Base-by-base conservation (phyloP, 257 asterid genomes). In the Solanum pinnatisectum region DNA sequence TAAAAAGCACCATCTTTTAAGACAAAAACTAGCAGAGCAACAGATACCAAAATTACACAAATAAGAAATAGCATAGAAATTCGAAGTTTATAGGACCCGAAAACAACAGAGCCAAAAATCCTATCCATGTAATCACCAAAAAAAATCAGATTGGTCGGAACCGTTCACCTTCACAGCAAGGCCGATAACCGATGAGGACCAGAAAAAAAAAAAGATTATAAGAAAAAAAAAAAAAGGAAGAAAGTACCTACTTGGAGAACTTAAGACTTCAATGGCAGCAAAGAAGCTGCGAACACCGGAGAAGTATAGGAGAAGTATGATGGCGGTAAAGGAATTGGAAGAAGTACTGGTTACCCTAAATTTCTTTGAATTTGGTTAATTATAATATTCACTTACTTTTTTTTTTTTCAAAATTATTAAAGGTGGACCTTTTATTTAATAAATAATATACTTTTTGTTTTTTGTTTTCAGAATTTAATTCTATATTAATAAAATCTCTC, bases 81-180 rank as follows among this genome's bases (percentile, higher is more conserved):
- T 23, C 30, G 30, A 8, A 60, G 3, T 10, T 60, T 22, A 60
- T 42, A 81, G 15, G 82, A 85, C 32, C 22, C 44, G 42, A 65
- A 68, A 68, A 27, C 67, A 83, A 40, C 16, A 3, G 15, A 49
- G 7, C 25, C 67, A 37, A 25, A 27, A n/a, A 40, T 39, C 39
- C 42, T 63, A 85, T 23, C 79, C 79, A 70, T 36, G 9, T 23
- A 23, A 60, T 60, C 70, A 23, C 68, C 68, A 22, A 49, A 59
- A 20, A 20, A 59, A 59, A 83, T 15, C 12, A 22, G 13, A 88
- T 91, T 93, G 92, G 13, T 94, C 35, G 35, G 35, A 33, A 33
- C 35, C 35, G 35, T 33, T 33, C 84, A 93, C 89, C 91, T 90
- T 92, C 65, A 93, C 96, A 23, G 94, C 92, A 60, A 95, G 95